phyloP scores from a whole-genome alignment of 1,284 basidiomycete genomes.

The Cutaneotrichosporon cyanovorans region DNA sequence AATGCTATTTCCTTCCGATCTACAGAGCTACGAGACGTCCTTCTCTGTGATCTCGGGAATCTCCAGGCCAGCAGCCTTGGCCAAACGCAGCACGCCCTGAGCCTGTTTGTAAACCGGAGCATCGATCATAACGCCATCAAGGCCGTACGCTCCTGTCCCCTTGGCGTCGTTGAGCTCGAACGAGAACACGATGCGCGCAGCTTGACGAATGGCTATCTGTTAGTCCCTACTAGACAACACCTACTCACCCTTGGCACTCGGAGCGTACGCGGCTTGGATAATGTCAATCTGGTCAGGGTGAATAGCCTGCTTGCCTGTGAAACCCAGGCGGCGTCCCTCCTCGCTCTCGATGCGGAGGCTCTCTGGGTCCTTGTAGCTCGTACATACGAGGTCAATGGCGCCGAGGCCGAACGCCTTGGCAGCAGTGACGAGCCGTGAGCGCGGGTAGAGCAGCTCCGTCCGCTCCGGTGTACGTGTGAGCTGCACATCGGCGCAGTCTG shows the following conservation, averaged over 20 bases:
- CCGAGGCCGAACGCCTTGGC: slow-evolving; percentile 77
- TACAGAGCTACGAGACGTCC: slow-evolving; percentile 9
- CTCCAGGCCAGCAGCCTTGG: slow-evolving; percentile 56
- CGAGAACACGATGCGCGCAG: slow-evolving; percentile 56
- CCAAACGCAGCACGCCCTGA: slow-evolving; percentile 57
- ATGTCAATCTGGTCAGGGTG: slow-evolving; percentile 77
- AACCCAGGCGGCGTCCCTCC: slow-evolving; percentile 70
- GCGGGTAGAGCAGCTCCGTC: slow-evolving; percentile 70
- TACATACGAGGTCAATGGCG: slow-evolving; percentile 90
- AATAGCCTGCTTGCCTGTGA: slow-evolving; percentile 92
- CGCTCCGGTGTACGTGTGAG: slow-evolving; percentile 70
- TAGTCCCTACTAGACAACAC: not conserved
- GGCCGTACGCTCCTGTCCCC: slow-evolving; percentile 57
- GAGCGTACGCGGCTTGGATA: slow-evolving; percentile 74
- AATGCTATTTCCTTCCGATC: not conserved
- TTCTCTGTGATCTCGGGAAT: slow-evolving; percentile 50
- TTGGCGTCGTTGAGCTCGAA: slow-evolving; percentile 37
- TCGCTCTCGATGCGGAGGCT: slow-evolving; percentile 66
- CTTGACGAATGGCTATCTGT: slow-evolving; percentile 60
- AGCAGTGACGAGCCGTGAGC: slow-evolving; percentile 73
- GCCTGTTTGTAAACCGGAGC: slow-evolving; percentile 78
- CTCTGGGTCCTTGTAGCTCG: slow-evolving; percentile 72
- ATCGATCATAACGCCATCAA: slow-evolving; percentile 77
- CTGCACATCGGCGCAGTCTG: slow-evolving; percentile 69
- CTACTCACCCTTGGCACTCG: slow-evolving; percentile 57